These are phyloP conservation scores for Aspergillus flavus DNA, from an alignment of 2,329 filamentous ascomycete genomes.

Conservation along the genomic window DNA sequence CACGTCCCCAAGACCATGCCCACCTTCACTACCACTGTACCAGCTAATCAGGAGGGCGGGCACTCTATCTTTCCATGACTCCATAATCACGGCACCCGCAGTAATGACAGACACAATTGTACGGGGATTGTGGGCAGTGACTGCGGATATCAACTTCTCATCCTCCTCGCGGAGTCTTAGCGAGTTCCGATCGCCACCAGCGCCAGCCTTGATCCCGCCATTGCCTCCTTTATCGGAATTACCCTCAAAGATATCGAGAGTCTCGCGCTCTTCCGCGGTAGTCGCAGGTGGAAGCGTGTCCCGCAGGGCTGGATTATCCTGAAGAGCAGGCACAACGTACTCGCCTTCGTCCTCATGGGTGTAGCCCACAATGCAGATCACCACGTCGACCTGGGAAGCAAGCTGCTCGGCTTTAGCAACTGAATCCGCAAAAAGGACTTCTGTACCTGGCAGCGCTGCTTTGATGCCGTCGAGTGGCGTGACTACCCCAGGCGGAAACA, in stretches of 20 bases:
- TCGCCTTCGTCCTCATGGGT: constrained; percentile 15
- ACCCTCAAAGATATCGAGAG: constrained; percentile 3
- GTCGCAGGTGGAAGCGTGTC: not conserved
- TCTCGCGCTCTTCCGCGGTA: not conserved
- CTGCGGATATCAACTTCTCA: constrained; percentile 2
- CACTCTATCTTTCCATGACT: constrained; percentile 10
- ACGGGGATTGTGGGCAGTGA: not conserved
- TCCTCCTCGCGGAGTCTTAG: constrained; percentile 11
- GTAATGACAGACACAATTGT: constrained; percentile 7
- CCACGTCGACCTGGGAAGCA: constrained; percentile 10
- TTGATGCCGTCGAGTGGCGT: constrained; percentile 10
- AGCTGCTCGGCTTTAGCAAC: not conserved
- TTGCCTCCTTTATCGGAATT: not conserved
- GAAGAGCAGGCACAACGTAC: constrained; percentile 12
- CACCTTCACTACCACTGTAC: constrained; percentile 16
- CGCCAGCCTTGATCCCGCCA: constrained; percentile 1
- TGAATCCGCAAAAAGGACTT: not conserved
- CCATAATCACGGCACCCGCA: constrained; percentile 11
- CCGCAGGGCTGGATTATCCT: not conserved
- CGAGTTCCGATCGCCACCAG: constrained; percentile 12
- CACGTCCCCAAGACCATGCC: constrained; percentile 14
- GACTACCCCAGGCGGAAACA: constrained; percentile 11
- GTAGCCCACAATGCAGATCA: constrained; percentile 17
- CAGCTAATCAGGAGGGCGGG: constrained; percentile 15
- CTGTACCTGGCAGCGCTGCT: constrained; percentile 5